Evolutionary conservation across 2,329 filamentous ascomycete species (phyloP).

Genomic region (Fusarium sp.): DNA sequence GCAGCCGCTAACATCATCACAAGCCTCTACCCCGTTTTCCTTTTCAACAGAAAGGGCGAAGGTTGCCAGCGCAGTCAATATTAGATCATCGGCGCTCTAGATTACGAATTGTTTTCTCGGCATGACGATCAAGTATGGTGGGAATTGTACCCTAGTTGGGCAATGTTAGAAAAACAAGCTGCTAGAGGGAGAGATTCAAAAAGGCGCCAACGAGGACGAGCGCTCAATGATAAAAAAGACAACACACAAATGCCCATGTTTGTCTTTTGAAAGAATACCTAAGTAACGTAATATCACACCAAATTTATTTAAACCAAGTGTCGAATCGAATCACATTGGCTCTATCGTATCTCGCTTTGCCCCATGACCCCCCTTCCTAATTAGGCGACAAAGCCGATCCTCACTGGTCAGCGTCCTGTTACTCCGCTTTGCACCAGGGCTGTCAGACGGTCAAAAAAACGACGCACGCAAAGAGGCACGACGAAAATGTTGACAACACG

Average conservation of each 20-base stretch:
- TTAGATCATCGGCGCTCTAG: background rate
- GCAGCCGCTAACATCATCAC: background rate
- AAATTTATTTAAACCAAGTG: background rate
- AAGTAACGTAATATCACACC: background rate
- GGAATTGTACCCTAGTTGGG: background rate
- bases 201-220: background rate
- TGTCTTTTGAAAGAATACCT: background rate
- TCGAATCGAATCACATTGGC: background rate
- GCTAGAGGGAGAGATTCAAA: too few species aligned
- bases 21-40: too few species aligned
- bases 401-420: slow-evolving; percentile 45
- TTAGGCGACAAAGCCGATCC: slow-evolving; percentile 41
- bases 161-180: background rate
- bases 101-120: background rate
- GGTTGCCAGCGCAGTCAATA: background rate
- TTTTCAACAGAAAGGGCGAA: too few species aligned
- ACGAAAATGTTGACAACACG: background rate
- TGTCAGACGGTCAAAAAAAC: background rate
- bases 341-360: background rate
- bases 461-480: background rate
- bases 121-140: background rate
- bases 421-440: slow-evolving; percentile 32
- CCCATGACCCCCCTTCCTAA: slow-evolving; percentile 40
- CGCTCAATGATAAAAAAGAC: background rate
- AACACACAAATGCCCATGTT: background rate